Evolutionary conservation across 352 stramenopile genomes (phyloP).

Genomic region (Phytophthora europaea): DNA sequence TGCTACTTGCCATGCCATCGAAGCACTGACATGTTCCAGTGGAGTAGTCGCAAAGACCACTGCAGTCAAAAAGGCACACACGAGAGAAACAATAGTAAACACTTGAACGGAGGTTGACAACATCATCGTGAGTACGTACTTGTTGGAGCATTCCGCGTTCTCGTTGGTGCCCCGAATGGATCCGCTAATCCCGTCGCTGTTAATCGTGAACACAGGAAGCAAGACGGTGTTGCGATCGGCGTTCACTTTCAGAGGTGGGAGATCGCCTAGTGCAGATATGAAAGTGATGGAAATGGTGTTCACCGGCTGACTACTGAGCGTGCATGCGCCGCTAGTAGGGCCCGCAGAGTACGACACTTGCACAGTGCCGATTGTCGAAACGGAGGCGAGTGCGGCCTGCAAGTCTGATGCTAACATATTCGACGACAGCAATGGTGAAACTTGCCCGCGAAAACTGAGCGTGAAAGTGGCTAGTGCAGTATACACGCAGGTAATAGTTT

Average conservation of each 20-base stretch:
- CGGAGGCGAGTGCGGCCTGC: conserved; percentile 48
- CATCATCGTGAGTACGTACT: conserved; percentile 45
- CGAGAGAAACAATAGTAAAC: background rate
- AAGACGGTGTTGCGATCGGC: conserved; percentile 39
- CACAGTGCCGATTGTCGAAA: conserved; percentile 53
- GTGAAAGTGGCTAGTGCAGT: conserved; percentile 57
- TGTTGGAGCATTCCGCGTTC: conserved; percentile 80
- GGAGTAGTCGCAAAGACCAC: conserved; percentile 68
- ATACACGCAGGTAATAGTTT: conserved; percentile 67
- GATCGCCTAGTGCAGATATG: conserved; percentile 58
- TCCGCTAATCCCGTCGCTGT: conserved; percentile 59
- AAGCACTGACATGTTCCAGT: conserved; percentile 72
- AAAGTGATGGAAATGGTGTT: conserved; percentile 82
- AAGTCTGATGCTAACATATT: conserved; percentile 45
- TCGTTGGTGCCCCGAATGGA: conserved; percentile 74
- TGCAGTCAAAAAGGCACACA: conserved; percentile 24
- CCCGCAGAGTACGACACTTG: conserved; percentile 67
- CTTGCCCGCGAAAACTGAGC: conserved; percentile 69
- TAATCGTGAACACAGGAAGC: conserved; percentile 61
- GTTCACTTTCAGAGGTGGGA: conserved; percentile 60
- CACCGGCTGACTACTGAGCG: conserved; percentile 32
- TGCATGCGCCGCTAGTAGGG: conserved; percentile 54
- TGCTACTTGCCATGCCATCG: conserved; percentile 74
- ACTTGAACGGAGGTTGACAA: background rate
- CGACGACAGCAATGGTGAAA: conserved; percentile 51